These are phyloP conservation scores for Posidonia oceanica DNA, from an alignment of 116 monocot species.

Conservation along the genomic window DNA sequence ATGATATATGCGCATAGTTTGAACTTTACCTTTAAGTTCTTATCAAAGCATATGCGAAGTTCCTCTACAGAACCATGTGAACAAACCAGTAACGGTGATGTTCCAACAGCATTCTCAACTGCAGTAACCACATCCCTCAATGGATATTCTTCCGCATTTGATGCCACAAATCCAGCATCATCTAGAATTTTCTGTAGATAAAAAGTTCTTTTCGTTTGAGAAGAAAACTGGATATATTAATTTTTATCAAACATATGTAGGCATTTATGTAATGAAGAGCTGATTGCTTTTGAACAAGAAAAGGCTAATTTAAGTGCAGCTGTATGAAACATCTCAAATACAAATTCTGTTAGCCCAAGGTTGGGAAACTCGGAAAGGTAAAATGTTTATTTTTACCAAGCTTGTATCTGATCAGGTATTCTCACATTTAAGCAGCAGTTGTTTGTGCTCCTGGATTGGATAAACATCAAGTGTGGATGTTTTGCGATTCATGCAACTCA, in stretches of 20 bases:
- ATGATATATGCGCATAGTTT: too few species aligned
- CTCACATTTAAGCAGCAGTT: too few species aligned
- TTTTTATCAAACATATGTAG: neutral
- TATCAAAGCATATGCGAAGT: slow-evolving; percentile 69
- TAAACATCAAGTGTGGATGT: too few species aligned
- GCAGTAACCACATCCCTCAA: slow-evolving; percentile 37
- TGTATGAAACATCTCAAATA: neutral
- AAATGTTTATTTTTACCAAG: neutral
- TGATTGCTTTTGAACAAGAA: neutral
- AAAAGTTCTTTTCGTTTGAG: neutral
- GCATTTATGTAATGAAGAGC: neutral
- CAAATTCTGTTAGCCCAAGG: neutral
- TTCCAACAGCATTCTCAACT: slow-evolving; percentile 49
- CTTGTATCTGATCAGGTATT: neutral
- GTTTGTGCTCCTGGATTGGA: too few species aligned
- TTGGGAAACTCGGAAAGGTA: neutral
- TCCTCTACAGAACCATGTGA: slow-evolving; percentile 57
- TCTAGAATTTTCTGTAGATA: slow-evolving; percentile 42
- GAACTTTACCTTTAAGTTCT: slow-evolving; percentile 58
- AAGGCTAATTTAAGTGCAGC: neutral
- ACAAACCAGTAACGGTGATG: slow-evolving; percentile 52
- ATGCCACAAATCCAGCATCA: slow-evolving; percentile 51
- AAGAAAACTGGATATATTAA: neutral
- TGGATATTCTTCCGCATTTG: slow-evolving; percentile 50
- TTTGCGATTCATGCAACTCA: too few species aligned